Percentiles rank a stretch among this genome's conserved stretches.
Conservation (phyloP, 139 green algal species). For the Coccomyxa sp. region DNA sequence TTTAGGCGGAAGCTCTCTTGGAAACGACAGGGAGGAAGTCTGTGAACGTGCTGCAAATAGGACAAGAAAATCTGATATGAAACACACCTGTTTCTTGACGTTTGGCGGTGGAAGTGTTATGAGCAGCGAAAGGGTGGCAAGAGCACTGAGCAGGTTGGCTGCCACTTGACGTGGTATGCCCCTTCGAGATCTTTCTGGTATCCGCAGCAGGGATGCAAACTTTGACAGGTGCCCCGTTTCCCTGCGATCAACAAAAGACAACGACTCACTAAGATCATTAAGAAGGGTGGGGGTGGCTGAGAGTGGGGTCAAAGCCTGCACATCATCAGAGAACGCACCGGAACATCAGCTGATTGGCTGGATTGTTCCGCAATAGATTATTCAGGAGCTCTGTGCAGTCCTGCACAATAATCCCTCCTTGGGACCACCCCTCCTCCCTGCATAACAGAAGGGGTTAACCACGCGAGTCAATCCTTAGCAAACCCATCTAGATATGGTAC, state of each 20-base stretch:
- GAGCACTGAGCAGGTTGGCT: conserved; percentile 56
- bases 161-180: conserved; percentile 44
- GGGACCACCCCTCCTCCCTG: conserved; percentile 68
- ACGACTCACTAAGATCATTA: no score
- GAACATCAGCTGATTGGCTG: conserved; percentile 82
- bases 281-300: neutral
- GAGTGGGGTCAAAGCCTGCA: neutral
- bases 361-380: conserved; percentile 75
- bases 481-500: neutral
- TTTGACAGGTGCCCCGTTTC: conserved; percentile 50
- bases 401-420: conserved; percentile 76
- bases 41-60: neutral
- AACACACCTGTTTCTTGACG: neutral
- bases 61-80: no score
- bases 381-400: conserved; percentile 86
- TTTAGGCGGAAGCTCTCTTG: neutral
- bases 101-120: conserved; percentile 20
- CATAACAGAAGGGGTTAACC: neutral
- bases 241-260: conserved; percentile 5
- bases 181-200: conserved; percentile 17
- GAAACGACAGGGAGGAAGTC: no score
- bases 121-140: conserved; percentile 60
- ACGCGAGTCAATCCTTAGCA: neutral
- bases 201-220: conserved; percentile 36
- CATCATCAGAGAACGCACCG: conserved; percentile 8